phyloP scores from a whole-genome alignment of 2,329 filamentous ascomycete genomes.

The Fusarium cyanostomum region DNA sequence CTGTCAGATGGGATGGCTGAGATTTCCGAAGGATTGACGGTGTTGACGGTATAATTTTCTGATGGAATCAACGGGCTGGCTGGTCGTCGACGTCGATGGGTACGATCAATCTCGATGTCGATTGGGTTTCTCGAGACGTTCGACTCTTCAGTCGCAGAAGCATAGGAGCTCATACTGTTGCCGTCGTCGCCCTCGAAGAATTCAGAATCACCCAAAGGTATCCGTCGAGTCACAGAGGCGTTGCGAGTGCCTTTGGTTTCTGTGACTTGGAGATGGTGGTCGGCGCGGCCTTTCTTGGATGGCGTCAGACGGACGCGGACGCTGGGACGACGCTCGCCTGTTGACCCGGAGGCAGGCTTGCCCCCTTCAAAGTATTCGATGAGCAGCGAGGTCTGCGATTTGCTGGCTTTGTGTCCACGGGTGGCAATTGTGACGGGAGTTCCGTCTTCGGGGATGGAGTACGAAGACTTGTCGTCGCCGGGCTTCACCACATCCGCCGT shows the following conservation, averaged over 20 bases:
- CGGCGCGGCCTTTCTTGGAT: slow-evolving; percentile 69
- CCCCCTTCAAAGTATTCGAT: slow-evolving; percentile 95
- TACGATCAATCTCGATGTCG: slow-evolving; percentile 85
- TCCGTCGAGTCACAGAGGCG: slow-evolving; percentile 64
- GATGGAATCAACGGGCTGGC: slow-evolving; percentile 75
- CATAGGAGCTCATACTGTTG: slow-evolving; percentile 76
- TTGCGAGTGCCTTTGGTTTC: slow-evolving; percentile 79
- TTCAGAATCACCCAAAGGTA: slow-evolving; percentile 59
- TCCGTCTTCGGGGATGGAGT: slow-evolving; percentile 85
- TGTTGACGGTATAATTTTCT: slow-evolving; percentile 69
- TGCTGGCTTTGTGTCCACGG: slow-evolving; percentile 64
- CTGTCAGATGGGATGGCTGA: slow-evolving; percentile 76
- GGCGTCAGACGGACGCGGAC: slow-evolving; percentile 84
- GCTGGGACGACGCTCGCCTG: slow-evolving; percentile 77
- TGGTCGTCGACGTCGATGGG: slow-evolving; percentile 65
- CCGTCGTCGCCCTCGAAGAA: slow-evolving; percentile 67
- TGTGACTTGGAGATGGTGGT: slow-evolving; percentile 87
- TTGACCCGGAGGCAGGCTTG: slow-evolving; percentile 63
- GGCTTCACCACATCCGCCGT: slow-evolving; percentile 72
- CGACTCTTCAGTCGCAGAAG: slow-evolving; percentile 81
- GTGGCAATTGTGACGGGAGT: slow-evolving; percentile 93
- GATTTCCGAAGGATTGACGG: slow-evolving; percentile 80
- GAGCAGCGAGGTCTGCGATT: slow-evolving; percentile 87
- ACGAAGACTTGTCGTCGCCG: slow-evolving; percentile 76
- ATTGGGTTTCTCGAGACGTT: slow-evolving; percentile 81